A percentile compares a stretch with the other conserved stretches of the same genome.
Evolutionary conservation across 768 basidiomycete species (phyloP).

Genomic region (Pulveroboletus sp.): DNA sequence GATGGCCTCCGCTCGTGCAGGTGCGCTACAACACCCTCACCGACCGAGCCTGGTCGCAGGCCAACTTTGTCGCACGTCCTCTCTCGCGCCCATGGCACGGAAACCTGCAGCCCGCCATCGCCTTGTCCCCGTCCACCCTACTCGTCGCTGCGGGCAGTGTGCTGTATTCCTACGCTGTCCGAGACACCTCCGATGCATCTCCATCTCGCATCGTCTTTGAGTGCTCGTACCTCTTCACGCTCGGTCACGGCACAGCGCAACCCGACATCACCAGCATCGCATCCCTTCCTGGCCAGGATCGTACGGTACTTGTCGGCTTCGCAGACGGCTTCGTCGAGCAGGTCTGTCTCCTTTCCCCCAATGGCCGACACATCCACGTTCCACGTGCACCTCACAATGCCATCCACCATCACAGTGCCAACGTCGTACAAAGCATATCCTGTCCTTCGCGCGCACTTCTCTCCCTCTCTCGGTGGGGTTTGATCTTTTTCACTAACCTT

Average conservation of each 20-base stretch:
- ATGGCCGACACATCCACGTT: slow-evolving; percentile 17
- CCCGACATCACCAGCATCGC: slow-evolving; percentile 56
- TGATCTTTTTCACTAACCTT: slow-evolving; percentile 39
- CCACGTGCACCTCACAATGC: slow-evolving; percentile 19
- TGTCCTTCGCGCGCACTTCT: slow-evolving; percentile 45
- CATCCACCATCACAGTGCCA: slow-evolving; percentile 37
- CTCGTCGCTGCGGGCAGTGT: slow-evolving; percentile 58
- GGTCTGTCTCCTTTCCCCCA: slow-evolving; percentile 32
- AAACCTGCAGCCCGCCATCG: slow-evolving; percentile 55
- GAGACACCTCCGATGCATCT: slow-evolving; percentile 22
- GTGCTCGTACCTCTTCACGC: slow-evolving; percentile 39
- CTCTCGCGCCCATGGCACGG: slow-evolving; percentile 57
- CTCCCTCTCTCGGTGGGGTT: slow-evolving; percentile 57
- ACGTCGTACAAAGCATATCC: slow-evolving; percentile 57
- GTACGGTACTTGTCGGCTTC: slow-evolving; percentile 53
- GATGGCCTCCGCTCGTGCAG: slow-evolving; percentile 44
- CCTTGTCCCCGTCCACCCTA: slow-evolving; percentile 53
- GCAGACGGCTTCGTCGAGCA: slow-evolving; percentile 57
- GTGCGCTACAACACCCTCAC: slow-evolving; percentile 51
- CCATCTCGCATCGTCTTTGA: slow-evolving; percentile 49
- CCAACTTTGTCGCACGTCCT: slow-evolving; percentile 60
- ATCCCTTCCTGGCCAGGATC: slow-evolving; percentile 45
- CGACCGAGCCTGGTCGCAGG: slow-evolving; percentile 52
- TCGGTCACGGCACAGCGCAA: slow-evolving; percentile 26
- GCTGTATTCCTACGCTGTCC: slow-evolving; percentile 59